These are phyloP conservation scores for Mortierella sp. DNA, from an alignment of 371 early-diverging fungal genomes.

Conservation along the genomic window DNA sequence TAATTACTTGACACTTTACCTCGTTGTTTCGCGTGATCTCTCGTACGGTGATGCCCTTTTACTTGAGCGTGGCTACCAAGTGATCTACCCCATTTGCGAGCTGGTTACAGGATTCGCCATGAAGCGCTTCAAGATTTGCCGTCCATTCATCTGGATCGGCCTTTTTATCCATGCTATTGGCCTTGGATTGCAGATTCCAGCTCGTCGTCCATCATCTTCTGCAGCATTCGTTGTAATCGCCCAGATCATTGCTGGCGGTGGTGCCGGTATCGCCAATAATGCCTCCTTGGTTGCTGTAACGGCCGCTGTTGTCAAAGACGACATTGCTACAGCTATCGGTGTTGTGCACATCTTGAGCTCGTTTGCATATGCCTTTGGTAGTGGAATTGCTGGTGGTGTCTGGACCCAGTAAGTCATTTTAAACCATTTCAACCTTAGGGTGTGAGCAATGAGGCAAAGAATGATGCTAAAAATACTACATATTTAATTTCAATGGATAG, in stretches of 20 bases:
- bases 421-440: background rate
- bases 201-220: conserved; percentile 47
- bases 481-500: background rate
- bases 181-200: conserved; percentile 55
- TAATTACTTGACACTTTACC: conserved; percentile 50
- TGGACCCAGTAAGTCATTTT: conserved; percentile 43
- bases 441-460: background rate
- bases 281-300: conserved; percentile 15
- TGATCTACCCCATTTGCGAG: conserved; percentile 34
- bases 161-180: conserved; percentile 41
- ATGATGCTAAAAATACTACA: background rate
- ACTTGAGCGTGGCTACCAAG: conserved; percentile 51
- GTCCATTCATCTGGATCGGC: conserved; percentile 53
- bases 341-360: conserved; percentile 35
- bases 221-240: conserved; percentile 49
- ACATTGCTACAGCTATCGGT: conserved; percentile 53
- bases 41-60: conserved; percentile 26
- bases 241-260: conserved; percentile 53
- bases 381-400: conserved; percentile 52
- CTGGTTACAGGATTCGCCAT: conserved; percentile 44
- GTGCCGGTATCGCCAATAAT: conserved; percentile 50
- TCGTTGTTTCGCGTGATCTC: conserved; percentile 54
- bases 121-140: conserved; percentile 41
- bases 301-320: conserved; percentile 21
- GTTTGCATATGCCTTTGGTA: conserved; percentile 51